A percentile compares a stretch with the other conserved stretches of the same genome.
Conservation (phyloP, 1,139 yeast genomes). For the Geotrichum histeridarum region DNA sequence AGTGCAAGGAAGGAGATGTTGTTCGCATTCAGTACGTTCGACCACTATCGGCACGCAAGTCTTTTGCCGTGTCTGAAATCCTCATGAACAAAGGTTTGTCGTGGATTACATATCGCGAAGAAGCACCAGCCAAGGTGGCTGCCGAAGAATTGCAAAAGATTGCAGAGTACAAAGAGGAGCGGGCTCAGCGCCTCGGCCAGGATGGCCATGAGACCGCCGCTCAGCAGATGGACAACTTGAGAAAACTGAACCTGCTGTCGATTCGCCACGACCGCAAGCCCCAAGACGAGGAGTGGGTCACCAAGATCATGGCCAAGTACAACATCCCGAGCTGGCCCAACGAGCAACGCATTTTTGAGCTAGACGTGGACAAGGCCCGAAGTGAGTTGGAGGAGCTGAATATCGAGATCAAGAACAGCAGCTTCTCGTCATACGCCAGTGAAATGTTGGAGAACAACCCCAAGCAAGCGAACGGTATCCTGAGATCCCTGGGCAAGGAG, state of each 20-base stretch:
- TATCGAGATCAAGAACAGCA: constrained; percentile 27
- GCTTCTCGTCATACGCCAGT: constrained; percentile 28
- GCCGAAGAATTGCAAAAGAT: constrained; percentile 56
- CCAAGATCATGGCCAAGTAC: constrained; percentile 42
- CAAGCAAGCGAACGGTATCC: constrained; percentile 32
- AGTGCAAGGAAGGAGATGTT: constrained; percentile 91
- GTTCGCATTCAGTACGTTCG: constrained; percentile 90
- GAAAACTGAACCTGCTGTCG: constrained; percentile 21
- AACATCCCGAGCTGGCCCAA: constrained; percentile 52
- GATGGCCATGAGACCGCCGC: constrained; percentile 27
- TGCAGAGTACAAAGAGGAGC: constrained; percentile 40
- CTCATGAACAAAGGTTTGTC: constrained; percentile 86
- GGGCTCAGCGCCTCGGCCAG: constrained; percentile 30
- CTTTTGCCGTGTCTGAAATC: constrained; percentile 92
- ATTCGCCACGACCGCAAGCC: constrained; percentile 13
- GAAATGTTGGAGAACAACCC: constrained; percentile 33
- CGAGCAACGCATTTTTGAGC: constrained; percentile 26
- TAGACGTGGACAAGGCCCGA: constrained; percentile 30
- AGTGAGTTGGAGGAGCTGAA: constrained; percentile 29
- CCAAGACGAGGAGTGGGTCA: constrained; percentile 15
- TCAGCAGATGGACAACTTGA: constrained; percentile 27
- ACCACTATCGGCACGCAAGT: constrained; percentile 75
- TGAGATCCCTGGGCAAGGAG: constrained; percentile 31
- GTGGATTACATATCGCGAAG: constrained; percentile 70
- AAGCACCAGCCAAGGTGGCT: constrained; percentile 63